These are phyloP conservation scores for Symbiotaphrina buchneri DNA, from an alignment of 495 filamentous ascomycete genomes.

Conservation along the genomic window DNA sequence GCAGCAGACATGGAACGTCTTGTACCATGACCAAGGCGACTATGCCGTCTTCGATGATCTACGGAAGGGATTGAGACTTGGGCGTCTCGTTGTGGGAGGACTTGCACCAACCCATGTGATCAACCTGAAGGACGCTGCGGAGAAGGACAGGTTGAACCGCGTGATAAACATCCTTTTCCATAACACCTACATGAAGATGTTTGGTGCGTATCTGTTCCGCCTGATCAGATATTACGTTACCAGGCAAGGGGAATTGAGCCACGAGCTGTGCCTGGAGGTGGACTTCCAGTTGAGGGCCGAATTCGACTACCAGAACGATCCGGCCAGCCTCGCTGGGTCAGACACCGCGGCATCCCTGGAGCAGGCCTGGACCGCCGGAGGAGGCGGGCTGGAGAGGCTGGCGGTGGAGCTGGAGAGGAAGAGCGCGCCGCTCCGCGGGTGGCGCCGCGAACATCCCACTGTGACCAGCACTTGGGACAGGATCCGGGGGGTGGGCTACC, in stretches of 20 bases:
- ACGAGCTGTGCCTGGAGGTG: too few species aligned
- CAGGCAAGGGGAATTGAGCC: too few species aligned
- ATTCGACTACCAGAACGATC: not conserved
- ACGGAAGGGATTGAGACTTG: not conserved
- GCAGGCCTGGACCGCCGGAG: not conserved
- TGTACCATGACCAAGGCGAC: not conserved
- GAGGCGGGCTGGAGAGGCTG: not conserved
- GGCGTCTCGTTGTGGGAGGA: not conserved
- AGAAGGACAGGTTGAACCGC: slow-evolving; percentile 1
- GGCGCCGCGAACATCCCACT: slow-evolving; percentile 2
- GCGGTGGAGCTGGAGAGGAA: not conserved
- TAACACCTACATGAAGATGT: not conserved
- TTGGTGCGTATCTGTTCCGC: too few species aligned
- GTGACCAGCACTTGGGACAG: not conserved
- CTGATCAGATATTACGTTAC: too few species aligned
- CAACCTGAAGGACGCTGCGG: not conserved
- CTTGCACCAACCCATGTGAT: not conserved
- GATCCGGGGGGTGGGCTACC: too few species aligned
- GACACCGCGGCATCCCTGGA: too few species aligned
- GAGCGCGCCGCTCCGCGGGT: not conserved
- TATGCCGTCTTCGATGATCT: slow-evolving; percentile 3
- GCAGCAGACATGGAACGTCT: not conserved
- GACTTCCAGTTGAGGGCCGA: not conserved
- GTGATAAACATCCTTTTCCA: slow-evolving; percentile 1
- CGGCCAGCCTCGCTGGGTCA: not conserved